Conservation (phyloP, 352 stramenopile genomes). For the Pythium plurisporium region DNA sequence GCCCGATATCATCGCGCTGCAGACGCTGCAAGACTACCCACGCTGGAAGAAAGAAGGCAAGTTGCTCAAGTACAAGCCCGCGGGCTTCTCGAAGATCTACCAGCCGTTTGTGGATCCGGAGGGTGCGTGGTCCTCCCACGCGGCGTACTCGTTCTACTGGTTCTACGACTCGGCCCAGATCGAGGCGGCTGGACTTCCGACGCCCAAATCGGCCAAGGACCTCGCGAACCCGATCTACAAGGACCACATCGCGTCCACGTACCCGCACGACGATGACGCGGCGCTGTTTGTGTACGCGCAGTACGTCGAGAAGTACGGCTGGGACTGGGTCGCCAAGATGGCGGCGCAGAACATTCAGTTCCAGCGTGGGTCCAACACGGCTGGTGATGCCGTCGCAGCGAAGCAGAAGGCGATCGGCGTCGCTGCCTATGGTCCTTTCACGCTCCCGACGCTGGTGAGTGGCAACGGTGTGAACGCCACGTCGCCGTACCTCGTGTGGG, state of each 20-base stretch:
- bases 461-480: background rate
- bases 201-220: conserved; percentile 24
- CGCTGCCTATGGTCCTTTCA: no score
- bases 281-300: conserved; percentile 39
- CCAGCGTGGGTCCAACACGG: conserved; percentile 29
- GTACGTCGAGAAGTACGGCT: conserved; percentile 53
- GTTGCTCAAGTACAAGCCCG: conserved; percentile 49
- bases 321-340: conserved; percentile 43
- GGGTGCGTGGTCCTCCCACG: conserved; percentile 36
- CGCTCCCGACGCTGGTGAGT: background rate
- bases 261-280: conserved; percentile 51
- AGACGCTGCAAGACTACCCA: conserved; percentile 54
- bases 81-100: conserved; percentile 50
- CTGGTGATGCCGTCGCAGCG: conserved; percentile 20
- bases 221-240: conserved; percentile 33
- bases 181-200: background rate
- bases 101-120: conserved; percentile 30
- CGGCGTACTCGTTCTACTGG: conserved; percentile 40
- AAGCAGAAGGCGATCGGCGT: conserved; percentile 31
- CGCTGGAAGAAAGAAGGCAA: conserved; percentile 39
- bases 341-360: conserved; percentile 35
- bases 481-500: conserved; percentile 41
- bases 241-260: conserved; percentile 37
- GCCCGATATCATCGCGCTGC: conserved; percentile 36
- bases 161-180: conserved; percentile 29